A percentile compares a stretch with the other conserved stretches of the same genome.
These are phyloP conservation scores for Suillus variegatus DNA, from an alignment of 768 basidiomycete species.

Conservation along the genomic window DNA sequence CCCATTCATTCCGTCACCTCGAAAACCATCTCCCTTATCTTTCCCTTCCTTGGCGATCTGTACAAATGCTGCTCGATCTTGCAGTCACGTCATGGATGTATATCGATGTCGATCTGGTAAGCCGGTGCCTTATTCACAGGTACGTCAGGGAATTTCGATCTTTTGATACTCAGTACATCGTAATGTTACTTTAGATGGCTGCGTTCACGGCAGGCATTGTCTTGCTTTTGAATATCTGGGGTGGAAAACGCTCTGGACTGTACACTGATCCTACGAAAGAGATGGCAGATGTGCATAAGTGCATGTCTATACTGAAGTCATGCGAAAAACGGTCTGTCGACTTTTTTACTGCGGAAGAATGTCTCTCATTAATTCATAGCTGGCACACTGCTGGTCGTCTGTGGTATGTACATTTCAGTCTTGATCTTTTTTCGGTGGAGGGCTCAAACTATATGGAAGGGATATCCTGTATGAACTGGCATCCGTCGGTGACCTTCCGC, in stretches of 20 bases:
- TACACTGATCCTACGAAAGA: slow-evolving; percentile 43
- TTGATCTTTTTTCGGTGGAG: neutral
- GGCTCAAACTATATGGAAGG: slow-evolving; percentile 37
- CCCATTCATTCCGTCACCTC: slow-evolving; percentile 71
- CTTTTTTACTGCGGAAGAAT: neutral
- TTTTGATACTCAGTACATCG: neutral
- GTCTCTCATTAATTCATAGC: slow-evolving; percentile 24
- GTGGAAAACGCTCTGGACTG: slow-evolving; percentile 44
- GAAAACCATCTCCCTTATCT: slow-evolving; percentile 46
- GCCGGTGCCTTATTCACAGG: slow-evolving; percentile 30
- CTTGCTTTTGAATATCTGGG: slow-evolving; percentile 59
- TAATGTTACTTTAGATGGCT: slow-evolving; percentile 30
- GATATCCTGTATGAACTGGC: slow-evolving; percentile 75
- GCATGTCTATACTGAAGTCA: slow-evolving; percentile 42
- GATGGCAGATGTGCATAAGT: slow-evolving; percentile 53
- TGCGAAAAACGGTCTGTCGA: slow-evolving; percentile 37
- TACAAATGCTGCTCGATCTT: slow-evolving; percentile 81
- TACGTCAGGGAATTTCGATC: slow-evolving; percentile 14
- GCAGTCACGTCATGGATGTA: slow-evolving; percentile 68
- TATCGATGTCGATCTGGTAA: slow-evolving; percentile 39
- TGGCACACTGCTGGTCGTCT: slow-evolving; percentile 52
- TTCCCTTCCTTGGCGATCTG: slow-evolving; percentile 79
- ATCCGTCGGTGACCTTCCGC: slow-evolving; percentile 67
- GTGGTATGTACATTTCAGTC: slow-evolving; percentile 37
- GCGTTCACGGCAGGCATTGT: slow-evolving; percentile 53